A percentile compares a stretch with the other conserved stretches of the same genome.
These are phyloP conservation scores for Carpinus fangiana DNA, from an alignment of 306 rosid species.

Conservation along the genomic window DNA sequence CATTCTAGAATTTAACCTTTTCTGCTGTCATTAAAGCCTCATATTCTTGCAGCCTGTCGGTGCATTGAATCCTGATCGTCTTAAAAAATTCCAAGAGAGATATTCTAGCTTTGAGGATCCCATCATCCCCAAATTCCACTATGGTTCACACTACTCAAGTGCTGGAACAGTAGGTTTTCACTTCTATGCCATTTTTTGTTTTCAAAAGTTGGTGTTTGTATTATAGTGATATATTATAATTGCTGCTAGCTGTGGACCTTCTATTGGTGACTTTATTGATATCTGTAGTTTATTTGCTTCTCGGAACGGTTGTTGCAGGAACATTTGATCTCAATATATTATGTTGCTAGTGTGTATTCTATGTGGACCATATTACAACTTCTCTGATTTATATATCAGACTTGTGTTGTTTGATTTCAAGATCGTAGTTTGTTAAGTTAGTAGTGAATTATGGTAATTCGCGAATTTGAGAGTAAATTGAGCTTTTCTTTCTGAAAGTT, in stretches of 20 bases:
- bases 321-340: background rate
- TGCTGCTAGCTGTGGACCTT: background rate
- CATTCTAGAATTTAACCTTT: conserved; percentile 21
- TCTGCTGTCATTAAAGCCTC: conserved; percentile 21
- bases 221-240: background rate
- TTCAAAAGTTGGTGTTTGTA: conserved; percentile 15
- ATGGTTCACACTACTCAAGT: conserved; percentile 97
- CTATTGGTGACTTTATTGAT: background rate
- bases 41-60: conserved; percentile 77
- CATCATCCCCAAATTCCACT: conserved; percentile 89
- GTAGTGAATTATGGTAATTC: background rate
- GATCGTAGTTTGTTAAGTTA: background rate
- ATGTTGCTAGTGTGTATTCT: background rate
- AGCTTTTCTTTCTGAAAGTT: background rate
- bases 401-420: background rate
- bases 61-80: conserved; percentile 78
- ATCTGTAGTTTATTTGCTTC: background rate
- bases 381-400: background rate
- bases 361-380: background rate
- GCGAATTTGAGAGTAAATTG: background rate
- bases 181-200: conserved; percentile 1
- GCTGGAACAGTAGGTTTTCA: conserved; percentile 86
- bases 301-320: background rate
- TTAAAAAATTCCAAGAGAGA: conserved; percentile 87
- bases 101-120: conserved; percentile 94